Base-by-base conservation (phyloP, 129 eudicot genomes). In the Glebionis coronaria region DNA sequence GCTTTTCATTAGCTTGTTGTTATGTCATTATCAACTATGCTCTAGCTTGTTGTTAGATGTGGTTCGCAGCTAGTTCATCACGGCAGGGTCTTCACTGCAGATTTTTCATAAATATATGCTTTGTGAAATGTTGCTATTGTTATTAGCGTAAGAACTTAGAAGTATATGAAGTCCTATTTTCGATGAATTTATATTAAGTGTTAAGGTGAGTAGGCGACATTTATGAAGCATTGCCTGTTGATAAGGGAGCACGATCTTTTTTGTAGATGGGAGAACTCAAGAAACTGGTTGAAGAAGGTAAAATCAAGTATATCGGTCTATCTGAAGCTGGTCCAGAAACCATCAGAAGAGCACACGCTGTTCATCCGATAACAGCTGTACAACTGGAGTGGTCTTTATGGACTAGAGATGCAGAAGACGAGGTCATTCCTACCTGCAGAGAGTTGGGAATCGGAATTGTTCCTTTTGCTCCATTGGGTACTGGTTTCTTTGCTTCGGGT, bases 331-430 rank as follows among this genome's bases (percentile, higher is more conserved):
- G 16, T 47, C 53, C 53, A 10, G 53, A 47, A 9, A 47, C 53
- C 14, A 47, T 47, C n/a, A 47, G 53, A 47, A 47, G 53, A 47
- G 53, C 53, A 3, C 53, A 47, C 14, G 18, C 53, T 13, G 16
- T 47, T 47, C 53, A 84, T 56, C 90, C 86, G 1, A 64, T 85
- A 52, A 78, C 84, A 13, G 90, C 84, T 21, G 68, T 79, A 15
- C 90, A 85, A 65, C 38, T 81, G n/a, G 90, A 81, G 51, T 84
- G 90, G 90, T 84, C 90, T 7, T 71, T 81, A 72, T 84, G 86
- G 90, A 64, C 81, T 2, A 80, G 90, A 73, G 87, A 85, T 66
- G 63, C 73, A 12, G 91, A 85, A 69, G 76, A 76, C 21, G 84
- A 82, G 19, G 75, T 84, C 11, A 64, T 84, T 44, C 84, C 90